Evolutionary conservation across 768 basidiomycete genomes (phyloP).

Genomic region (Rhodotorula diobovata): DNA sequence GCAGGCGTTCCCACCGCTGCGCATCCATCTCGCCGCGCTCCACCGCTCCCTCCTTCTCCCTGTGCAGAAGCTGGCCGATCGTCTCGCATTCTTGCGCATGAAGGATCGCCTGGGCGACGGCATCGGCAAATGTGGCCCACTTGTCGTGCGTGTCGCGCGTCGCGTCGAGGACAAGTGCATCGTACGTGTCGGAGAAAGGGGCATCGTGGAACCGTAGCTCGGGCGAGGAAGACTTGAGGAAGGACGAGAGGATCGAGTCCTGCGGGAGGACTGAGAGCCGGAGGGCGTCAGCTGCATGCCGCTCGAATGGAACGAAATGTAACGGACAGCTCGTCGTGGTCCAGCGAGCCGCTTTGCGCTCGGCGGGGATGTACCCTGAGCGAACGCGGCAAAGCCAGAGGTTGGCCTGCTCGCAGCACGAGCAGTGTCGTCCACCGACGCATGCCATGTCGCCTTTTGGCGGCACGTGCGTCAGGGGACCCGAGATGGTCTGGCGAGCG

Average conservation of each 20-base stretch:
- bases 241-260: conserved; percentile 21
- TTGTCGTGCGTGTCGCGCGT: conserved; percentile 13
- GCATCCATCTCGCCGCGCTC: conserved; percentile 21
- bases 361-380: conserved; percentile 9
- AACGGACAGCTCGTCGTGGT: conserved; percentile 25
- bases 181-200: conserved; percentile 16
- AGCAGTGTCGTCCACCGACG: neutral
- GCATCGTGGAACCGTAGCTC: conserved; percentile 25
- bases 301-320: too few relatives aligned
- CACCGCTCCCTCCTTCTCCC: neutral
- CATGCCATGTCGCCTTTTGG: neutral
- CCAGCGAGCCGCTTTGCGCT: conserved; percentile 26
- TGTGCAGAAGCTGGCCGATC: neutral
- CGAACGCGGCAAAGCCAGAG: conserved; percentile 30
- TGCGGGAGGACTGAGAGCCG: conserved; percentile 12
- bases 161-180: conserved; percentile 30
- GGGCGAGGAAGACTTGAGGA: conserved; percentile 24
- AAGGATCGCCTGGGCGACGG: conserved; percentile 15
- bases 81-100: neutral
- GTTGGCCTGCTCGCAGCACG: conserved; percentile 11
- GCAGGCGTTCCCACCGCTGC: too few relatives aligned
- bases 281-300: too few relatives aligned
- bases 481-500: conserved; percentile 3
- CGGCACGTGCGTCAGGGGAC: neutral
- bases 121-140: conserved; percentile 22